Evolutionary conservation across 345 rosid genomes (phyloP), one percentile per base, ranked within the genome.

Genomic region (Melaleuca alternifolia): DNA sequence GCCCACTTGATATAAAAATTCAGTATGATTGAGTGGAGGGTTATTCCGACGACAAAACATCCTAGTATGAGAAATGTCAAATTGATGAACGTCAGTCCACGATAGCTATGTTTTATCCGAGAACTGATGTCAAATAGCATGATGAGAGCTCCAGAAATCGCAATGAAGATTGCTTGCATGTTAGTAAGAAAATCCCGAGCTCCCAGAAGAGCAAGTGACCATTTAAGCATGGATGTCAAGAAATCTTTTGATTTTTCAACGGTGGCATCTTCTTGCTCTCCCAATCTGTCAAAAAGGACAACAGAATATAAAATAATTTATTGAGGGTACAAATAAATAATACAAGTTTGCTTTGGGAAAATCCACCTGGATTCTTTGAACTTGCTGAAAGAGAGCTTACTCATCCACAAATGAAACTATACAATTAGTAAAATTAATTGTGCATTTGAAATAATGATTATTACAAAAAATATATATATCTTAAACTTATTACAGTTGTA

Each of bases 21-120:
- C 0, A 0, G 2, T 62, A 30, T 10, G 18, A 62, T 28, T 0
- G 44, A 30, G 76, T 62, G 6, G 76, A 62, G 21, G 28, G 44
- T 13, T 62, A 62, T 30, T 30, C 44, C 76, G 28, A 62, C 41
- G 15, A 62, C 16, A 2, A 62, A 41, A 15, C 76, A 62, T 30
- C 21, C 44, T 14, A 62, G 21, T 52, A 52, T 14, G 18, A 52
- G 15, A 13, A 52, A 52, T 20, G 15, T 6, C 6, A 62, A 28
- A 62, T 62, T 62, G 44, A 62, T 62, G 11, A 15, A 62, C 28
- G 0, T 3, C 44, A 3, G 14, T 30, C 41, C 21, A 30, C 21
- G 2, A 52, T 1, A 1, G 54, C 21, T 52, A 14, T 7, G 54
- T 16, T 5, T 6, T 52, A 6, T 14, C 28, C 21, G 44, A 1